phyloP scores from a whole-genome alignment of 2,329 filamentous ascomycete species.

The Sporothrix mexicana region DNA sequence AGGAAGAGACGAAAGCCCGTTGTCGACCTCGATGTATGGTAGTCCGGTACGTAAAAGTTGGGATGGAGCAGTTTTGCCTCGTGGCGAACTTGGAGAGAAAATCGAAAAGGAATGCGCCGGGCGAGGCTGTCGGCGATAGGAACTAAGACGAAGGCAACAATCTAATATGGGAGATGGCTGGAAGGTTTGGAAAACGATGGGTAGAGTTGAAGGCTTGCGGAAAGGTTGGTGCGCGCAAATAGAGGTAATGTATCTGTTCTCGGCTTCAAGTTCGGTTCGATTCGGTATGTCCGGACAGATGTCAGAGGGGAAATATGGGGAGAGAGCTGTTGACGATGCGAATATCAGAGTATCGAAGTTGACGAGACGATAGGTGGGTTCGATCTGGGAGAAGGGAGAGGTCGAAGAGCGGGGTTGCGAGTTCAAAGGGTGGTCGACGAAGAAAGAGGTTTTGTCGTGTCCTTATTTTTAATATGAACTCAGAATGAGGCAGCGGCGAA shows the following conservation, averaged over 20 bases:
- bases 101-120: constrained; percentile 1
- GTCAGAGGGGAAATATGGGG: no score
- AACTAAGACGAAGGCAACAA: background rate
- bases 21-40: background rate
- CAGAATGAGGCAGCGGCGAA: constrained; percentile 27
- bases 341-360: background rate
- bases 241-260: background rate
- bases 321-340: background rate
- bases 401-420: constrained; percentile 6
- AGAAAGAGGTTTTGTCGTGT: background rate
- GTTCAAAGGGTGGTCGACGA: background rate
- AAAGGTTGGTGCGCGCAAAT: background rate
- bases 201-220: background rate
- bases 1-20: background rate
- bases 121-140: constrained; percentile 11
- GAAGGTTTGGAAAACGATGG: background rate
- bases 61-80: background rate
- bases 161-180: background rate
- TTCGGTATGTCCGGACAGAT: constrained; percentile 12
- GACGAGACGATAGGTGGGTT: background rate
- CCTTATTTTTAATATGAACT: constrained; percentile 7
- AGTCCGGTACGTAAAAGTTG: background rate
- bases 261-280: constrained; percentile 16
- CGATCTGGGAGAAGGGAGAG: background rate
- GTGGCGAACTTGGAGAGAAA: constrained; percentile 1